Base-by-base conservation (phyloP, 495 filamentous ascomycete species). In the Annulohypoxylon moriforme region DNA sequence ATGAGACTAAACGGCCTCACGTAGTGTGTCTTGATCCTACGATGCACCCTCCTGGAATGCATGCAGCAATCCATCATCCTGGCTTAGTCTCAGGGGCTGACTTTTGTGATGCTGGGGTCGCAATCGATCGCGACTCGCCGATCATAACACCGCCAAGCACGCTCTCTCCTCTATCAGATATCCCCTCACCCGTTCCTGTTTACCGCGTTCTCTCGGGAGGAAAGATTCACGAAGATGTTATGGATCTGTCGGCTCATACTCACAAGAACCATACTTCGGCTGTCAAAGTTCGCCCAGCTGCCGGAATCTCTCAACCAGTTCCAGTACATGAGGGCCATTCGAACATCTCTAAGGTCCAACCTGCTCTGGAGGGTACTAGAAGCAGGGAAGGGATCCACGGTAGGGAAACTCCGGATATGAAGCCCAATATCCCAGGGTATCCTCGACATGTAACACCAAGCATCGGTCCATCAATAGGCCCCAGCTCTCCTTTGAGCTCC, bases 241-340 rank as follows among this genome's bases (percentile, higher is more conserved):
- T 78, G 3, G 74, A 80, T 24, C 65, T 79, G 16, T 77, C 79
- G 2, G 65, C 61, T 33, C 75, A 80, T 64, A 40, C 61, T 3
- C 76, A 81, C 24, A 60, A 67, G 36, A 70, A 69, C 6, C 80
- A 79, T 42, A 77, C 36, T 57, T 69, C 72, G 4, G 69, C 68
- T 29, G 53, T 74, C 57, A 82, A 83, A 40, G 75, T 82, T 55
- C 78, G 77, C 10, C 75, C 77, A 29, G 74, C 77, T 18, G 7
- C 63, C 14, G 77, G 70, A 0, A 13, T 77, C 8, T 6, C 44
- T 0, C 46, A 33, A 9, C 58, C 47, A 4, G 67, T 42, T 20
- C 31, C 33, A 7, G 31, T 18, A 9, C 67, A 73, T 33, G 34
- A 38, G 2, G 74, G 69, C 25, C 74, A 76, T 16, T 6, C 31